A percentile compares a stretch with the other conserved stretches of the same genome.
Conservation (phyloP, 73 alveolate genomes). For the Paramecium caudatum region DNA sequence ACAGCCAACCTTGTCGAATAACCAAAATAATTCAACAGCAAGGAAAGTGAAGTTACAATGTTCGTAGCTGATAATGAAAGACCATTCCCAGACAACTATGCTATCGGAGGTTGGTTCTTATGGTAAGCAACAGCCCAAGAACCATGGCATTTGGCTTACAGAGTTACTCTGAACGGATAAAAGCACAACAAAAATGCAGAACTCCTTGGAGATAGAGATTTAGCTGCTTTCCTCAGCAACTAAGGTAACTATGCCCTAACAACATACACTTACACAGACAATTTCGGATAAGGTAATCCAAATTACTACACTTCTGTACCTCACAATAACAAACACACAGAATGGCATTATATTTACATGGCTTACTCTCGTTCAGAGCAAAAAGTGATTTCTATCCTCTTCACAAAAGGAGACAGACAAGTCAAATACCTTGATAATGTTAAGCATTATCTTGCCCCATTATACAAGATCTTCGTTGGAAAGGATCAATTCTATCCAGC, state of each 20-base stretch:
- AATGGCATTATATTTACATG: constrained; percentile 63
- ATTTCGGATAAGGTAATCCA: constrained; percentile 50
- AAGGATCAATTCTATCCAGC: constrained; percentile 65
- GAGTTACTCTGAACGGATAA: constrained; percentile 56
- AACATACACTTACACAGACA: constrained; percentile 24
- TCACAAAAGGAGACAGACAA: constrained; percentile 47
- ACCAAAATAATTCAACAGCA: neutral
- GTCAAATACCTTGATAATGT: constrained; percentile 21
- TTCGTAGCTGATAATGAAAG: constrained; percentile 53
- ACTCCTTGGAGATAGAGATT: constrained; percentile 52
- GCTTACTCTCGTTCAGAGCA: constrained; percentile 22
- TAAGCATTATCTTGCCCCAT: constrained; percentile 61
- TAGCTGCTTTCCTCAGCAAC: constrained; percentile 28
- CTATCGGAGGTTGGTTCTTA: constrained; percentile 66
- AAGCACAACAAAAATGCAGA: constrained; percentile 33
- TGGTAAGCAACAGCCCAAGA: constrained; percentile 52
- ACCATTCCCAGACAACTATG: constrained; percentile 52
- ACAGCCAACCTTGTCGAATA: neutral
- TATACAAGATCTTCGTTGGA: constrained; percentile 45
- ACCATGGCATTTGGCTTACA: constrained; percentile 31
- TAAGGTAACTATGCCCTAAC: constrained; percentile 17
- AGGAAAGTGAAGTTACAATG: constrained; percentile 20
- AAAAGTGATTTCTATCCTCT: neutral
- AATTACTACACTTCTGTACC: neutral
- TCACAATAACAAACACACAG: constrained; percentile 1